phyloP scores from a whole-genome alignment of 2,329 filamentous ascomycete species.

The Grosmannia serpens region DNA sequence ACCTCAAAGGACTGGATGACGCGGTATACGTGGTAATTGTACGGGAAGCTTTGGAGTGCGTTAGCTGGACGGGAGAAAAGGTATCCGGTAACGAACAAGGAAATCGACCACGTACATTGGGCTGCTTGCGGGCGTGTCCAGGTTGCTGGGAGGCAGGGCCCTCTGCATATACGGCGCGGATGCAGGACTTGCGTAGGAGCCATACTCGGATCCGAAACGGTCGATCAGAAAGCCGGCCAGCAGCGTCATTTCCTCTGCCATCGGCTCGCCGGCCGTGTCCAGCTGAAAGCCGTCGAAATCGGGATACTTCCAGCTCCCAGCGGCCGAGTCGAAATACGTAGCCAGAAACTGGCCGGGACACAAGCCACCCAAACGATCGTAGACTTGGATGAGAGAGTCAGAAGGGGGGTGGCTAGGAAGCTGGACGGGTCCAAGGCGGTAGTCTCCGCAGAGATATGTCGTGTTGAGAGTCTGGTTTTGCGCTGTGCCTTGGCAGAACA shows the following conservation, averaged over 20 bases:
- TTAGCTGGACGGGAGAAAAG: neutral
- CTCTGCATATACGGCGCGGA: slow-evolving; percentile 35
- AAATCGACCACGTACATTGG: slow-evolving; percentile 10
- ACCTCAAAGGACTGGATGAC: slow-evolving; percentile 29
- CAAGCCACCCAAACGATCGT: slow-evolving; percentile 25
- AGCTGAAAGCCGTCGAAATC: slow-evolving; percentile 28
- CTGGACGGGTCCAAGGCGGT: slow-evolving; percentile 23
- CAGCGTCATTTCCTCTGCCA: slow-evolving; percentile 29
- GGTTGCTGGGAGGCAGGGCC: slow-evolving; percentile 32
- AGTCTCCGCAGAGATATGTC: slow-evolving; percentile 26
- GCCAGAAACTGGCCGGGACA: slow-evolving; percentile 29
- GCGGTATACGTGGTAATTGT: slow-evolving; percentile 37
- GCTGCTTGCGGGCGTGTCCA: slow-evolving; percentile 23
- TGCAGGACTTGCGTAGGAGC: slow-evolving; percentile 29
- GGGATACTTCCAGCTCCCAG: slow-evolving; percentile 25
- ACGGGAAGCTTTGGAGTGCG: slow-evolving; percentile 22
- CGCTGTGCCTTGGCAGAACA: slow-evolving; percentile 21
- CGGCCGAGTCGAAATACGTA: slow-evolving; percentile 18
- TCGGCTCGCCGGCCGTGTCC: slow-evolving; percentile 21
- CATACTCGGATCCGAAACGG: slow-evolving; percentile 34
- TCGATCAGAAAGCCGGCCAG: slow-evolving; percentile 30
- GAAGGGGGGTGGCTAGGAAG: slow-evolving; percentile 22
- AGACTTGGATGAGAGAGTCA: slow-evolving; percentile 17
- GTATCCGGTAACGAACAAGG: neutral
- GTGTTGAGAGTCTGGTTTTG: slow-evolving; percentile 14